phyloP scores from a whole-genome alignment of 2,329 filamentous ascomycete species.

The Endothia cerciana region DNA sequence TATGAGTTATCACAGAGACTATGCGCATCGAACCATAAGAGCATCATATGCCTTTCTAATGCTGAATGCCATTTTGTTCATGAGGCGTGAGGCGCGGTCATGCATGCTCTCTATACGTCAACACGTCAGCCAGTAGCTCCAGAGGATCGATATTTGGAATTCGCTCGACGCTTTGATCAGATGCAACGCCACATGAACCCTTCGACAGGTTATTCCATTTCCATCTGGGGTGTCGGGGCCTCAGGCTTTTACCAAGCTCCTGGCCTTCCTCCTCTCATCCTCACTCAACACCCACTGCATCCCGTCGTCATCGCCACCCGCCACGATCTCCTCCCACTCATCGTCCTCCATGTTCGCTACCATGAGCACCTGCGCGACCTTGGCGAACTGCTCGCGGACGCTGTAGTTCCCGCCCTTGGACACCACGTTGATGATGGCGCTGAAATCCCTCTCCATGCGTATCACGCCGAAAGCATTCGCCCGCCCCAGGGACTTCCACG shows the following conservation, averaged over 20 bases:
- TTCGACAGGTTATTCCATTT: neutral
- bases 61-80: neutral
- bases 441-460: slow-evolving; percentile 81
- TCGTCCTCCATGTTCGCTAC: slow-evolving; percentile 95
- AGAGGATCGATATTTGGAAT: slow-evolving; percentile 1
- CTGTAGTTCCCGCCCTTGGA: slow-evolving; percentile 75
- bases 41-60: neutral
- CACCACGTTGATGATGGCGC: slow-evolving; percentile 71
- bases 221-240: neutral
- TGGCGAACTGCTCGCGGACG: slow-evolving; percentile 75
- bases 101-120: neutral
- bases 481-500: slow-evolving; percentile 78
- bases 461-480: slow-evolving; percentile 83
- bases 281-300: slow-evolving; percentile 73
- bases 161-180: neutral
- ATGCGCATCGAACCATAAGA: neutral
- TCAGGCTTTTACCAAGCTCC: slow-evolving; percentile 63
- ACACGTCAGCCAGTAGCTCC: neutral
- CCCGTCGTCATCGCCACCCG: slow-evolving; percentile 60
- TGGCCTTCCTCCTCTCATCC: slow-evolving; percentile 75
- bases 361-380: slow-evolving; percentile 79
- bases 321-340: slow-evolving; percentile 80
- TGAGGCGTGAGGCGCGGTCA: neutral
- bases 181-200: neutral
- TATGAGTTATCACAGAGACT: neutral